Evolutionary conservation across 371 early-diverging fungal species (phyloP).

Genomic region (Umbelopsis sp.): DNA sequence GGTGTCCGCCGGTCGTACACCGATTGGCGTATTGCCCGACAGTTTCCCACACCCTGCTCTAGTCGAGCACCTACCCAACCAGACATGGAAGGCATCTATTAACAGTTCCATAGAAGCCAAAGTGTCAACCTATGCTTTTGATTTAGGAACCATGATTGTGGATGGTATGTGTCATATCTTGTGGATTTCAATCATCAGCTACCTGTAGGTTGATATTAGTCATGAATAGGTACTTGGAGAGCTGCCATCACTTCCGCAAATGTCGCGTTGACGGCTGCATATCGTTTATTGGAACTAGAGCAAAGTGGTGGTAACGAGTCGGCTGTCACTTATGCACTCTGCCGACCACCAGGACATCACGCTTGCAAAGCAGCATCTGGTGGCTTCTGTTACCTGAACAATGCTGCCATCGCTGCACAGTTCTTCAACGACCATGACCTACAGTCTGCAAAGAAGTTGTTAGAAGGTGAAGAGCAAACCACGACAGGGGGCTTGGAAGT

Average conservation of each 20-base stretch:
- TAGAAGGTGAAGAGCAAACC: constrained; percentile 17
- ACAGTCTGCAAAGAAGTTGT: constrained; percentile 33
- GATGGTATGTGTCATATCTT: constrained; percentile 37
- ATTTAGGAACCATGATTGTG: constrained; percentile 60
- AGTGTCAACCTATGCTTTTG: constrained; percentile 57
- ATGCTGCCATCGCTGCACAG: constrained; percentile 61
- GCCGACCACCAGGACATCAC: constrained; percentile 74
- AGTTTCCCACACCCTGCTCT: constrained; percentile 48
- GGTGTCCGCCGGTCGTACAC: constrained; percentile 58
- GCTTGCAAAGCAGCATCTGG: constrained; percentile 60
- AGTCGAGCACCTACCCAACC: constrained; percentile 34
- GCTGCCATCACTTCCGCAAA: constrained; percentile 71
- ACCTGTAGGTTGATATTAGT: background rate
- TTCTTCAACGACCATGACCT: constrained; percentile 52
- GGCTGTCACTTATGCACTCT: constrained; percentile 62
- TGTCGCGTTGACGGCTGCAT: constrained; percentile 64
- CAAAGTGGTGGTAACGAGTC: constrained; percentile 25
- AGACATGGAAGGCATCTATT: constrained; percentile 34
- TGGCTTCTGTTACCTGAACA: constrained; percentile 65
- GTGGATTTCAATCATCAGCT: background rate
- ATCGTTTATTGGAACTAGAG: constrained; percentile 41
- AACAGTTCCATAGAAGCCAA: constrained; percentile 24
- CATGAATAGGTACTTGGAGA: constrained; percentile 59
- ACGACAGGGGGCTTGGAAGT: constrained; percentile 23
- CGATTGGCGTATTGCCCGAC: constrained; percentile 64